Percentiles rank a stretch among this genome's conserved stretches.
Conservation (phyloP, 495 filamentous ascomycete species). For the Hyphodiscus hymeniophilus region DNA sequence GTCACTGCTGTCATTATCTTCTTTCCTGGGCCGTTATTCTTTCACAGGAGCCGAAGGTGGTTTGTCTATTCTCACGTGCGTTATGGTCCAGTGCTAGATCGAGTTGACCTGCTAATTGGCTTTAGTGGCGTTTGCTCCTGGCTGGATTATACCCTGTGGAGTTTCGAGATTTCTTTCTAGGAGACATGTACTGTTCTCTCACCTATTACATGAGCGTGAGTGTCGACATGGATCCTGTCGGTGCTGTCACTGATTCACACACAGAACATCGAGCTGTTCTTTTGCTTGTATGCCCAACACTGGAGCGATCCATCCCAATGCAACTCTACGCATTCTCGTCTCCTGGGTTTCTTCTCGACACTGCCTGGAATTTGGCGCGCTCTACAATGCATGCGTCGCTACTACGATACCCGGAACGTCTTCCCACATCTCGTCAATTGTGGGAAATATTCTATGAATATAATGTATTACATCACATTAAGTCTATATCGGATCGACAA, state of each 20-base stretch:
- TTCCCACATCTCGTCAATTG: conserved; percentile 93
- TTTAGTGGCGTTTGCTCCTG: conserved; percentile 71
- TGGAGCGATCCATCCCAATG: conserved; percentile 69
- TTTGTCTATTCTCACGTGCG: conserved; percentile 76
- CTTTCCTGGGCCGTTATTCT: conserved; percentile 64
- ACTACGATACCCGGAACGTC: conserved; percentile 71
- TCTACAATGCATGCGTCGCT: conserved; percentile 86
- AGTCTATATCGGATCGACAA: conserved; percentile 74
- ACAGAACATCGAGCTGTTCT: conserved; percentile 85
- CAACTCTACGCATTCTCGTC: conserved; percentile 76
- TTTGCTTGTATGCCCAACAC: conserved; percentile 75
- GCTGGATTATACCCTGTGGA: conserved; percentile 89
- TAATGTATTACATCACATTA: conserved; percentile 66
- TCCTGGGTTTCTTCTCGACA: conserved; percentile 79
- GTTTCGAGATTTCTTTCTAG: conserved; percentile 94
- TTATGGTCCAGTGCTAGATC: conserved; percentile 3
- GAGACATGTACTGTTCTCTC: conserved; percentile 93
- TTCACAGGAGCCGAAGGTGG: conserved; percentile 72
- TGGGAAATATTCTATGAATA: conserved; percentile 83
- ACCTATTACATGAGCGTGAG: conserved; percentile 84
- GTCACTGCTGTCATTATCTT: conserved; percentile 60
- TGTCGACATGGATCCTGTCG: conserved; percentile 12
- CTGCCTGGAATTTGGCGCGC: conserved; percentile 83
- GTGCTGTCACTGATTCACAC: background rate
- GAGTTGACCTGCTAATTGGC: conserved; percentile 1